Base-by-base conservation (phyloP, 2,329 filamentous ascomycete species). In the Rhynchosporium agropyri region DNA sequence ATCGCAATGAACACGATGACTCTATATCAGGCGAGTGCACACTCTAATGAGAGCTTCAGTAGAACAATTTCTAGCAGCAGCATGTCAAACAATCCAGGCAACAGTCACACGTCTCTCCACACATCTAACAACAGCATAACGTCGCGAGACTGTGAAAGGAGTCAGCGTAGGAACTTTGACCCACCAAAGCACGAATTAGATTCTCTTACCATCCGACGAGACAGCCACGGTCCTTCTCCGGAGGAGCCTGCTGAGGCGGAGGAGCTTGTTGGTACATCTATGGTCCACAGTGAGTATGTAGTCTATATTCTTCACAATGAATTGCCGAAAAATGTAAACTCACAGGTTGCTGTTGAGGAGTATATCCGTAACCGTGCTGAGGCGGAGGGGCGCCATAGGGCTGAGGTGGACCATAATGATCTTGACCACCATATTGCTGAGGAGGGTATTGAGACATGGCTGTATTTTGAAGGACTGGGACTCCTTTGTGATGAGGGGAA, bases 51-150 rank as follows among this genome's bases (percentile, higher is more conserved):
- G 8, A 20, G 8, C 45, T 33, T 7, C 5, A 1, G 7, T 13
- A 15, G 2, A 13, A 28, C 33, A 4, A 15, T 13, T 3, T 29
- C 49, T 0, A 61, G 53, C 31, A 61, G 33, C 59, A 61, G 36
- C 59, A 61, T 38, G 50, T 53, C 40, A 55, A 56, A 33, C 59
- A 61, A 36, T 61, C 59, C 33, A 61, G 40, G 43, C 59, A 61
- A 43, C 59, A 61, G 4, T 61, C 59, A n/a, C 59, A 61, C 20
- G 59, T 48, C 43, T 61, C 59, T 20, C 59, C 59, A 45, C 59
- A 61, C 20, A 61, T 13, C 59, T 51, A 61, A 61, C 59, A 61
- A 50, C 59, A 61, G 33, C 59, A 61, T n/a, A 61, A 45, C 20
- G 59, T 61, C 3, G 59, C 59, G 20, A 61, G 42, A 43, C 59